phyloP scores from a whole-genome alignment of 345 rosid species.

The Ricinus communis region DNA sequence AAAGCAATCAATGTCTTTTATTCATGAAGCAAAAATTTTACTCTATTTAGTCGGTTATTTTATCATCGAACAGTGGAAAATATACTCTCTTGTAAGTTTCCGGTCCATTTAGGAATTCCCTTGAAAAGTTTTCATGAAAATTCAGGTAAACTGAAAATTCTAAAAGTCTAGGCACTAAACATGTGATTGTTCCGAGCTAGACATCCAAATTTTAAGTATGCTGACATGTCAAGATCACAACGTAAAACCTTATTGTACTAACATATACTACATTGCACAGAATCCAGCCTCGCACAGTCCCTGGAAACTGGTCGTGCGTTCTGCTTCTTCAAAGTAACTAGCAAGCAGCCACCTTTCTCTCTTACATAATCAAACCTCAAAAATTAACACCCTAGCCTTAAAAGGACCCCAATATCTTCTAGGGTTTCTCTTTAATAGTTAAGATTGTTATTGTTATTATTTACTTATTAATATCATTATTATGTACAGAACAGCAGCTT shows the following conservation, averaged over 20 bases:
- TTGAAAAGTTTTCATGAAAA: no score
- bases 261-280: not conserved
- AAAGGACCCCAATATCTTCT: not conserved
- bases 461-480: not conserved
- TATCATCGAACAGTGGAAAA: no score
- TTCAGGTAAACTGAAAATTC: no score
- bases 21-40: no score
- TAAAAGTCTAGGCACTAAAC: no score
- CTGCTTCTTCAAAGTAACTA: not conserved
- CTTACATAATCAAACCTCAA: no score
- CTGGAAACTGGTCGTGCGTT: not conserved
- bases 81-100: no score
- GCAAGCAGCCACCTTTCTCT: conserved; percentile 15
- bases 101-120: no score
- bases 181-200: no score
- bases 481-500: conserved; percentile 30
- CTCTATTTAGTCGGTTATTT: no score
- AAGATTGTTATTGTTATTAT: conserved; percentile 10
- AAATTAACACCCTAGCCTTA: conserved; percentile 4
- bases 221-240: not conserved
- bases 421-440: not conserved
- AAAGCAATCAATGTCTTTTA: no score
- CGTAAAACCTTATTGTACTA: not conserved
- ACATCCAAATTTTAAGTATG: no score
- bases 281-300: not conserved